phyloP scores from a whole-genome alignment of 768 basidiomycete species.

The Melanogaster broomeanus region DNA sequence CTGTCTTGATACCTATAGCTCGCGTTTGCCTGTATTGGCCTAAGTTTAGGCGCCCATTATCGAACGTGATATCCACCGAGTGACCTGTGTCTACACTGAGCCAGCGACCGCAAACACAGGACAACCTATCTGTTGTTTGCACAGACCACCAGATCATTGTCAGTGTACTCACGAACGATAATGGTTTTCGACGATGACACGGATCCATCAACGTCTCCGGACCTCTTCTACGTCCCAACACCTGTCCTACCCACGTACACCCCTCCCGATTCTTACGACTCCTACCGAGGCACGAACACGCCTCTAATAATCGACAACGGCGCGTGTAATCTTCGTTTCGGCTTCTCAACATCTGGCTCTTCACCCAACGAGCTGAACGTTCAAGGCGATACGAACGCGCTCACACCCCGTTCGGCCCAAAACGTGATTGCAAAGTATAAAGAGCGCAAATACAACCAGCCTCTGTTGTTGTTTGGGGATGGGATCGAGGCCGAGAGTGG shows the following conservation, averaged over 20 bases:
- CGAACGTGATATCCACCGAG: too few relatives aligned
- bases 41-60: too few relatives aligned
- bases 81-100: too few relatives aligned
- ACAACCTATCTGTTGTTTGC: too few relatives aligned
- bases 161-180: not conserved
- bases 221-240: slow-evolving; percentile 19
- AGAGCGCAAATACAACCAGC: slow-evolving; percentile 82
- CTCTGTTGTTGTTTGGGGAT: slow-evolving; percentile 85
- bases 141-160: not conserved
- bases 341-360: slow-evolving; percentile 62
- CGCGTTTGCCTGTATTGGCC: too few relatives aligned
- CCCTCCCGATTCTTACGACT: slow-evolving; percentile 48
- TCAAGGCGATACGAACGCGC: not conserved
- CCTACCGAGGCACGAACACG: slow-evolving; percentile 48
- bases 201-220: slow-evolving; percentile 10
- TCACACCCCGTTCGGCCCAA: slow-evolving; percentile 55
- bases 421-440: slow-evolving; percentile 87
- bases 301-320: slow-evolving; percentile 92
- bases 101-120: too few relatives aligned
- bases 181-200: slow-evolving; percentile 14
- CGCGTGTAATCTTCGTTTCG: slow-evolving; percentile 78
- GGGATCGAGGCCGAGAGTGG: slow-evolving; percentile 86
- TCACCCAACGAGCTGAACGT: not conserved
- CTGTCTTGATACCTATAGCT: too few relatives aligned
- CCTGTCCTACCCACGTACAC: slow-evolving; percentile 36